These are phyloP conservation scores for Colletotrichum sp. DNA, from an alignment of 2,329 filamentous ascomycete species.

Conservation along the genomic window DNA sequence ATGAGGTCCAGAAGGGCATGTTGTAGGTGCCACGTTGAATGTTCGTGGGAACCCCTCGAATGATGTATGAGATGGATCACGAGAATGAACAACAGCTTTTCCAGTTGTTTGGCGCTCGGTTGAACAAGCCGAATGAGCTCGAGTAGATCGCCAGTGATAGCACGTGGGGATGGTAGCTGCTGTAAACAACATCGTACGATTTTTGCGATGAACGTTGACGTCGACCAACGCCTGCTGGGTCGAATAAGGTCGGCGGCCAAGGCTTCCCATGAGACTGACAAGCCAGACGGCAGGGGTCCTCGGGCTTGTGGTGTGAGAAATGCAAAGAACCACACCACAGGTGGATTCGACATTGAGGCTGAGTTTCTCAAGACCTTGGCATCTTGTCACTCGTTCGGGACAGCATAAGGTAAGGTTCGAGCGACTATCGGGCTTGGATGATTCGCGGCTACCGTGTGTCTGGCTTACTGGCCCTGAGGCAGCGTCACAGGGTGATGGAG, in stretches of 20 bases:
- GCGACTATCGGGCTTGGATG: neutral
- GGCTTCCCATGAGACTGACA: constrained; percentile 5
- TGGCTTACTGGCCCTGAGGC: neutral
- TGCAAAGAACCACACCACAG: constrained; percentile 4
- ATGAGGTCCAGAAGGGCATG: constrained; percentile 91
- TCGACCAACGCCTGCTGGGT: neutral
- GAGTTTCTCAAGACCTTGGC: constrained; percentile 9
- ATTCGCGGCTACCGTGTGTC: neutral
- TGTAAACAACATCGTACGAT: constrained; percentile 21
- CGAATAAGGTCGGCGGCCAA: neutral
- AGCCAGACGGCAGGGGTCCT: neutral
- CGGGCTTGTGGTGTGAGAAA: neutral
- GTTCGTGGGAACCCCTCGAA: neutral
- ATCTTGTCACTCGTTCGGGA: neutral
- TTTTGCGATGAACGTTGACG: constrained; percentile 19
- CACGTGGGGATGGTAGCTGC: constrained; percentile 10
- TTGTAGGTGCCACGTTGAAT: constrained; percentile 37
- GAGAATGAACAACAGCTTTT: neutral
- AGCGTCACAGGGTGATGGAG: neutral
- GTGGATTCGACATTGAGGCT: constrained; percentile 8
- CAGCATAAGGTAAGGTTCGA: neutral
- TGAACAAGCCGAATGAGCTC: constrained; percentile 14
- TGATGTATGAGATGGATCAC: constrained; percentile 1
- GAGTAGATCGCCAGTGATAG: constrained; percentile 7
- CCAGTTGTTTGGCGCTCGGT: constrained; percentile 8